Conservation (phyloP, 73 alveolate genomes). For the Paramecium tetraurelia region DNA sequence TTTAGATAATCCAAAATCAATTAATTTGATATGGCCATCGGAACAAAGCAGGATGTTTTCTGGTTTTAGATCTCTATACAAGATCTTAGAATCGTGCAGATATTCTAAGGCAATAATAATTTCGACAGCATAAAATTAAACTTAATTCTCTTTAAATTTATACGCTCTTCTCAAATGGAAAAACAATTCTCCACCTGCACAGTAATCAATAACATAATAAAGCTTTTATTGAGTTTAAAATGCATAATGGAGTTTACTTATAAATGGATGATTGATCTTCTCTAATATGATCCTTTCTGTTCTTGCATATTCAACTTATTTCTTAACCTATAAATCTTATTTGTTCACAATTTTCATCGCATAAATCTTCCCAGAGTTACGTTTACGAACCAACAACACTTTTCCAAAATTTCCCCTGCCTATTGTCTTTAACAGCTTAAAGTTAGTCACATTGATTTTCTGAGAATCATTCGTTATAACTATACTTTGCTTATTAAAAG, state of each 20-base stretch:
- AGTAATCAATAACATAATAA: slow-evolving; percentile 94
- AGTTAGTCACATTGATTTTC: slow-evolving; percentile 70
- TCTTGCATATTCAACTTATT: slow-evolving; percentile 57
- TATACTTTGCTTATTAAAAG: neutral
- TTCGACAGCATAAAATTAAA: slow-evolving; percentile 92
- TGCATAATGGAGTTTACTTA: slow-evolving; percentile 91
- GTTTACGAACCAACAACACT: slow-evolving; percentile 31
- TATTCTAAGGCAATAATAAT: slow-evolving; percentile 85
- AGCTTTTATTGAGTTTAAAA: slow-evolving; percentile 89
- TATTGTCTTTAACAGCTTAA: slow-evolving; percentile 53
- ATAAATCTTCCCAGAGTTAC: slow-evolving; percentile 36
- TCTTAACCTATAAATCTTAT: slow-evolving; percentile 36
- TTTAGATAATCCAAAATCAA: slow-evolving; percentile 97
- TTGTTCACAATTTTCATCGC: slow-evolving; percentile 94
- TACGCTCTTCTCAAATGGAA: slow-evolving; percentile 84
- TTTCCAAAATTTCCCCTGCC: slow-evolving; percentile 58
- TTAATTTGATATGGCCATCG: slow-evolving; percentile 95
- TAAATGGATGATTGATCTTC: slow-evolving; percentile 84
- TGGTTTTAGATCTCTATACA: slow-evolving; percentile 97
- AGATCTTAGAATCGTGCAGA: slow-evolving; percentile 85
- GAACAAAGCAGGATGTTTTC: slow-evolving; percentile 92
- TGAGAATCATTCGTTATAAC: neutral
- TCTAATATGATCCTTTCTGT: slow-evolving; percentile 84
- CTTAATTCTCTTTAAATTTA: slow-evolving; percentile 83
- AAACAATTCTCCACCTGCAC: slow-evolving; percentile 95